phyloP scores from a whole-genome alignment of 768 basidiomycete species.

The button mushroom (Agaricus bisporus) region DNA sequence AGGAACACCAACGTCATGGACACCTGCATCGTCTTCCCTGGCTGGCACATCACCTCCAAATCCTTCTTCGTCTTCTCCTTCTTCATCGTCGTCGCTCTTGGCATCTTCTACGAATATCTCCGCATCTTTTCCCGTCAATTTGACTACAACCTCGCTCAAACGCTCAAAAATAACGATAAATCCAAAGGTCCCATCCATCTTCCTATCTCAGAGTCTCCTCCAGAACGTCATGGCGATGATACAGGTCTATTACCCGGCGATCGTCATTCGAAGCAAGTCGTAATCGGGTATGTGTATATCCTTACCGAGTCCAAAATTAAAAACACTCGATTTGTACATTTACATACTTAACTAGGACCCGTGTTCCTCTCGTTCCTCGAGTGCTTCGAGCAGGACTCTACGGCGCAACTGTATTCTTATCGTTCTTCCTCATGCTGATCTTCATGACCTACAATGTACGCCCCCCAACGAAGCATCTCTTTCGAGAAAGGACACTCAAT shows the following conservation, averaged over 20 bases:
- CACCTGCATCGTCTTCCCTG: constrained; percentile 75
- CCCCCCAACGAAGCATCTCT: constrained; percentile 4
- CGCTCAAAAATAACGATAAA: constrained; percentile 35
- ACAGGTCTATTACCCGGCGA: constrained; percentile 45
- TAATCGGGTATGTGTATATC: no score
- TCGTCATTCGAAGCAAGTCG: constrained; percentile 24
- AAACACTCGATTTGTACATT: no score
- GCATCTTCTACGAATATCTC: constrained; percentile 78
- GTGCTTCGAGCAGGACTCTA: constrained; percentile 64
- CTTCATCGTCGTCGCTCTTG: constrained; percentile 56
- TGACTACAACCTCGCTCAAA: constrained; percentile 51
- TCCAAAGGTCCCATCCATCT: constrained; percentile 24
- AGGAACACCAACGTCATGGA: constrained; percentile 76
- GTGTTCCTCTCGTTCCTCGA: constrained; percentile 45
- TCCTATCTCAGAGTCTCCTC: constrained; percentile 30
- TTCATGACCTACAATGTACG: constrained; percentile 97
- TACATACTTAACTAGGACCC: constrained; percentile 27
- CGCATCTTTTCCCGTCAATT: constrained; percentile 54
- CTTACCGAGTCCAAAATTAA: no score
- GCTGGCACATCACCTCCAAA: constrained; percentile 67
- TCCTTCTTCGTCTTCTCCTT: constrained; percentile 59
- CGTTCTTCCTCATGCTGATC: constrained; percentile 90
- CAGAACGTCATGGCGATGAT: constrained; percentile 36
- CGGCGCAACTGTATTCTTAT: constrained; percentile 69
- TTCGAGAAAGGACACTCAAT: constrained; percentile 1